These are phyloP conservation scores for Phytophthora niederhauseri DNA, from an alignment of 352 stramenopile species.

Conservation along the genomic window DNA sequence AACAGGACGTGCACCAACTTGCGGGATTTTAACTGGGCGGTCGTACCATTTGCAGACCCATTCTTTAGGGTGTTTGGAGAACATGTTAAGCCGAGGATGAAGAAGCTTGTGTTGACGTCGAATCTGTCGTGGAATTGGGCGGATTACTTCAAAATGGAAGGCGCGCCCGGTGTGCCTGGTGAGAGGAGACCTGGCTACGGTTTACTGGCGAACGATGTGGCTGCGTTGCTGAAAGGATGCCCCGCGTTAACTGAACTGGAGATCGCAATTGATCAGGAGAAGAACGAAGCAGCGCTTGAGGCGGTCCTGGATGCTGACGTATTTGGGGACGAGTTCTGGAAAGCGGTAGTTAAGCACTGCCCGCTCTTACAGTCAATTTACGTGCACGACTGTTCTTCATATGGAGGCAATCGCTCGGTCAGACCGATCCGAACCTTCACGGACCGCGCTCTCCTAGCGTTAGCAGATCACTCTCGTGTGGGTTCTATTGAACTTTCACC, in stretches of 20 bases:
- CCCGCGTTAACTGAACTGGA: slow-evolving; percentile 41
- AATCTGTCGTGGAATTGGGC: slow-evolving; percentile 51
- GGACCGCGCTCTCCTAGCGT: slow-evolving; percentile 32
- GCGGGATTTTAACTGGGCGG: slow-evolving; percentile 44
- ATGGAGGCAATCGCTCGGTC: slow-evolving; percentile 32
- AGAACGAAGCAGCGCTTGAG: slow-evolving; percentile 27
- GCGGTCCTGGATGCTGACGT: slow-evolving; percentile 34
- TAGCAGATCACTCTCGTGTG: slow-evolving; percentile 40
- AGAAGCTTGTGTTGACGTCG: slow-evolving; percentile 36
- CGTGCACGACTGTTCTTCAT: slow-evolving; percentile 34
- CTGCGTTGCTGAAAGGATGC: slow-evolving; percentile 37
- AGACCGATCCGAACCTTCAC: slow-evolving; percentile 42
- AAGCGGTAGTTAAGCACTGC: slow-evolving; percentile 24
- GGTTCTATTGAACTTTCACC: slow-evolving; percentile 34
- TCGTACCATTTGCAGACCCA: slow-evolving; percentile 44
- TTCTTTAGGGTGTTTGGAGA: slow-evolving; percentile 54
- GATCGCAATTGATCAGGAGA: slow-evolving; percentile 44
- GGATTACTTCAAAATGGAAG: slow-evolving; percentile 36
- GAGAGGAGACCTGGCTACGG: slow-evolving; percentile 31
- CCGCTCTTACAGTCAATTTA: slow-evolving; percentile 38
- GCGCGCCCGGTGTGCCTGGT: background rate
- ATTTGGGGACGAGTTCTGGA: slow-evolving; percentile 51
- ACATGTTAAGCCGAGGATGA: slow-evolving; percentile 43
- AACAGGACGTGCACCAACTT: slow-evolving; percentile 45
- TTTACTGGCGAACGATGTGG: slow-evolving; percentile 33